Base-by-base conservation (phyloP, 2,329 filamentous ascomycete genomes). In the Trichoderma asperellum region DNA sequence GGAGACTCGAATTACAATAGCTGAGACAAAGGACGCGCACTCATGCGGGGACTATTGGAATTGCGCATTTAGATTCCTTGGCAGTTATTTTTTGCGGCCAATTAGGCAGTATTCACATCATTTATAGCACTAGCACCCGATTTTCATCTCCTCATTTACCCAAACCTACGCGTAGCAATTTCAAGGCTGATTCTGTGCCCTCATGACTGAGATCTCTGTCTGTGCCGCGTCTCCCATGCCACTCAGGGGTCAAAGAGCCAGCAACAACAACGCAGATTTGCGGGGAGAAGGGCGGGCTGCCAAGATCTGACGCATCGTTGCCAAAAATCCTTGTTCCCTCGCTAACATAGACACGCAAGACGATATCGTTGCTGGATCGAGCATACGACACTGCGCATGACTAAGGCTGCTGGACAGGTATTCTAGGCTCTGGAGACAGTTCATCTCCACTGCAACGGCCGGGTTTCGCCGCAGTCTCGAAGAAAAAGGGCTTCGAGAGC, bases 231-330 rank as follows among this genome's bases (percentile, higher is more conserved):
- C 32, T 18, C 58, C 40, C 58, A 61, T 61, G 58, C 18, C 18
- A 8, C 58, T 32, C 10, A 32, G 58, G 37, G 32, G 37, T 32
- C 27, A 10, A 24, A 16, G 27, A 40, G 58, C 58, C 58, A n/a
- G 14, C 37, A 49, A 24, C n/a, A 21, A 27, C 37, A n/a, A 32
- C 59, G 32, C 21, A 24, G 27, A 35, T 62, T 34, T 52, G 40
- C 40, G 59, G 40, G 59, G 59, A 61, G 59, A 32, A 61, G 40
- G 59, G 40, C 40, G 40, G 40, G 40, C 59, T 62, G 29, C 59
- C 59, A 62, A 62, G 59, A 52, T 21, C 18, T 60, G 27, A 61
- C 27, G 18, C 58, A 32, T 34, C 5, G 34, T 43, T 37, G 27
- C 40, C 40, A 43, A 61, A 61, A 61, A 49, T 21, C 40, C 37